A percentile compares a stretch with the other conserved stretches of the same genome.
These are phyloP conservation scores for Steccherinum ochraceum DNA, from an alignment of 768 basidiomycete genomes.

Conservation along the genomic window DNA sequence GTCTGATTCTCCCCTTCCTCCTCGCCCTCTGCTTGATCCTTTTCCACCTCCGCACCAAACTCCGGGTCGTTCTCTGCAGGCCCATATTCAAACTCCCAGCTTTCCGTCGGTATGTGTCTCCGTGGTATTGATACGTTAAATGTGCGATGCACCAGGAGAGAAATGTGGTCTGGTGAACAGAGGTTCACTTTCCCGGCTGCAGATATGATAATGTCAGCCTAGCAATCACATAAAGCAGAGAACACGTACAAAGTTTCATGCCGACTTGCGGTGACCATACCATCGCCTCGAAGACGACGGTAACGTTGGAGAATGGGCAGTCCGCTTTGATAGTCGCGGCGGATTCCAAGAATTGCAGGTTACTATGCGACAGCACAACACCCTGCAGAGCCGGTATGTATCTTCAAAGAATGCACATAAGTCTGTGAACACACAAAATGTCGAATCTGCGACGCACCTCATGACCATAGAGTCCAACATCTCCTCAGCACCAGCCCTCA, in stretches of 20 bases:
- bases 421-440: too few species aligned
- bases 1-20: slow-evolving; percentile 8
- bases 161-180: slow-evolving; percentile 88
- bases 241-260: slow-evolving; percentile 63
- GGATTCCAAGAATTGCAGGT: slow-evolving; percentile 57
- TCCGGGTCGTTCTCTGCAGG: slow-evolving; percentile 77
- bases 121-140: slow-evolving; percentile 96
- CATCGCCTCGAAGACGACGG: slow-evolving; percentile 73
- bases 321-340: slow-evolving; percentile 70
- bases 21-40: slow-evolving; percentile 13
- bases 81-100: slow-evolving; percentile 85
- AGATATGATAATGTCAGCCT: neutral
- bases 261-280: slow-evolving; percentile 86
- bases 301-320: slow-evolving; percentile 78
- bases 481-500: slow-evolving; percentile 74
- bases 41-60: slow-evolving; percentile 37
- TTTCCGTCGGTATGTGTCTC: slow-evolving; percentile 76
- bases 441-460: slow-evolving; percentile 66
- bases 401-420: too few species aligned
- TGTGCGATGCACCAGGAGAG: slow-evolving; percentile 82
- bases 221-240: slow-evolving; percentile 1
- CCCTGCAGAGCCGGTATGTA: slow-evolving; percentile 85
- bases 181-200: slow-evolving; percentile 82
- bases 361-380: slow-evolving; percentile 82
- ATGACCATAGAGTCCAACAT: slow-evolving; percentile 93